Conservation (phyloP, 768 basidiomycete species). For the Leccinum olivaceopallidum region DNA sequence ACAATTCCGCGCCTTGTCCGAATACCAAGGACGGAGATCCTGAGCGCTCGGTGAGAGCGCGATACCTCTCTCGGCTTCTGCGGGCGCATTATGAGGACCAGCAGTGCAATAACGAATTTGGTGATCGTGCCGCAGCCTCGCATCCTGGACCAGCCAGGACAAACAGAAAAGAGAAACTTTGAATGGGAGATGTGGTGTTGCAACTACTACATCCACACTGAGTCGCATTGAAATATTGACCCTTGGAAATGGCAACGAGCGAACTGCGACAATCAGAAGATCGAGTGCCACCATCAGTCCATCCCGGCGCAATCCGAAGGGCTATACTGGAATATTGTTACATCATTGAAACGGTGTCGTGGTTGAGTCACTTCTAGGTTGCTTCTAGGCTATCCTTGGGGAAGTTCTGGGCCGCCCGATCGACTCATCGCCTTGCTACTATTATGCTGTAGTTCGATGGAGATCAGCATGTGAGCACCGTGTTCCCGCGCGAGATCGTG, state of each 20-base stretch:
- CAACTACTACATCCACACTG: too few relatives aligned
- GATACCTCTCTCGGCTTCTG: too few relatives aligned
- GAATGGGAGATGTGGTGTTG: background rate
- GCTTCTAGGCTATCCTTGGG: background rate
- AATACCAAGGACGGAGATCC: constrained; percentile 84
- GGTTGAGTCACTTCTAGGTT: too few relatives aligned
- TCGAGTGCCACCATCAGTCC: background rate
- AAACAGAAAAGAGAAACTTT: background rate
- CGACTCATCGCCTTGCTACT: background rate
- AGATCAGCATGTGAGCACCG: too few relatives aligned
- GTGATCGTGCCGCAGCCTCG: background rate
- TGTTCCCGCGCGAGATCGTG: too few relatives aligned
- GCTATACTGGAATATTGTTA: background rate
- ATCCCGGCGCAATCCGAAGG: background rate
- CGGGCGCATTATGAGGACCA: background rate
- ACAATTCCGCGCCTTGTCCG: constrained; percentile 29
- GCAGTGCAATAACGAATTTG: background rate
- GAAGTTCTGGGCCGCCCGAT: background rate
- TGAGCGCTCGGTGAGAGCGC: constrained; percentile 37
- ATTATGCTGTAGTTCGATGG: background rate
- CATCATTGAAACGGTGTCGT: background rate
- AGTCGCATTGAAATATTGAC: background rate
- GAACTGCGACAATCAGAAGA: background rate
- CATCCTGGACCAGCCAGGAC: background rate
- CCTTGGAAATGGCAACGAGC: background rate